Evolutionary conservation across 108 stramenopile species (phyloP), one percentile per base, ranked within the genome.

Genomic region (Pseudonitzschia multistriata): DNA sequence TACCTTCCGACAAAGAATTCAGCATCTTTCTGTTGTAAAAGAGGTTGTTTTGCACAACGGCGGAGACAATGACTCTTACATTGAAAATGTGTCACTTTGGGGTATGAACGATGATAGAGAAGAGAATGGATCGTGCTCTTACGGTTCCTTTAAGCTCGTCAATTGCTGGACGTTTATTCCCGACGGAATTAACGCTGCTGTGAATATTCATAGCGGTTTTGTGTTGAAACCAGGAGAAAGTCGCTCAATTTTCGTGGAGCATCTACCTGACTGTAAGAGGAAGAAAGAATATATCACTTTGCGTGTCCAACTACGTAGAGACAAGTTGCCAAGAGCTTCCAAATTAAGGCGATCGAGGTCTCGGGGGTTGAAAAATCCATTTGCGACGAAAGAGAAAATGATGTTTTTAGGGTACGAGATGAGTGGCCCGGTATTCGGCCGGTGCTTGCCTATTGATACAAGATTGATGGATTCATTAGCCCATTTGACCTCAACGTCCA

Each of bases 21-120:
- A 69, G 34, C 28, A 31, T 65, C 24, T 61, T 33, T 61, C 90
- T 5, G 78, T 82, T 48, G 63, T 84, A 8, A 90, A 86, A 69
- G 72, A 78, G 49, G 80, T 93, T 45, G 59, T 87, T 52, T 70
- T 90, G 28, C 80, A 77, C 22, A 93, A 93, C 66, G 72, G 62
- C 42, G 92, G 92, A 3, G 86, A 88, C 53, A 36, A 74, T 37
- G 61, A 57, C 8, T 74, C 83, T 11, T 67, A 78, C 17, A 71
- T 92, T 25, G 62, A 47, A 35, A 45, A 34, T 15, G 74, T 86
- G 14, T 83, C 72, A 49, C 76, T 89, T 63, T 45, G 76, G n/a
- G 68, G 67, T 30, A 72, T 60, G 70, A 57, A 42, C 61, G 27
- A 25, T 62, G 55, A 48, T 62, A 42, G 52, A 24, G 66, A 31